Evolutionary conservation across 768 basidiomycete genomes (phyloP).

Genomic region (Thelephora aurantiotincta): DNA sequence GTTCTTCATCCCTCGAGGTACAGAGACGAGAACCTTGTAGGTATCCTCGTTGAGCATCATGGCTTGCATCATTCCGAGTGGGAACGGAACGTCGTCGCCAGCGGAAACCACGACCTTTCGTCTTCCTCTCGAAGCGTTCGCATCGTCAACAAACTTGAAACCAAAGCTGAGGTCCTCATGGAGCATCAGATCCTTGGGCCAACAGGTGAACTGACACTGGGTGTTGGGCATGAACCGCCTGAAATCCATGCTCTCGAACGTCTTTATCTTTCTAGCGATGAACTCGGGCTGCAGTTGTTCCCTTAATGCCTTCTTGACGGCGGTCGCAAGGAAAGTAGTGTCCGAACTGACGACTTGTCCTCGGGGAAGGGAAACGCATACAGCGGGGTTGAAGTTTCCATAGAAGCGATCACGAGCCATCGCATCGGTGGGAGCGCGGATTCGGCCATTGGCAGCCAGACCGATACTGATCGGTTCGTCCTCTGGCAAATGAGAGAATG

Average conservation of each 20-base stretch:
- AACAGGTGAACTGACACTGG: background rate
- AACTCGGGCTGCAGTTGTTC: background rate
- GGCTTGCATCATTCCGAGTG: background rate
- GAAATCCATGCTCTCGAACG: background rate
- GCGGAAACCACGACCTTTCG: background rate
- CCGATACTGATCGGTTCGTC: background rate
- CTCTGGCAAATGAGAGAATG: background rate
- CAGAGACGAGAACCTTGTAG: background rate
- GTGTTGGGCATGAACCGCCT: background rate
- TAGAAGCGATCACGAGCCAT: background rate
- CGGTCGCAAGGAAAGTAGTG: background rate
- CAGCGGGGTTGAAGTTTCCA: background rate
- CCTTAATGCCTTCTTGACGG: background rate
- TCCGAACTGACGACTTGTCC: background rate
- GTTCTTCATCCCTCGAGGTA: background rate
- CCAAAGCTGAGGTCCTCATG: background rate
- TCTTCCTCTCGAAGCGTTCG: background rate
- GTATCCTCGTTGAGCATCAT: background rate
- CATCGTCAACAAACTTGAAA: background rate
- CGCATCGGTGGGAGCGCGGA: background rate
- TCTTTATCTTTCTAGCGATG: background rate
- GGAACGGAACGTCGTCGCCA: background rate
- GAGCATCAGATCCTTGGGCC: background rate
- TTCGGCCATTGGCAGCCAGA: background rate
- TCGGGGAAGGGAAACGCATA: background rate